These are phyloP conservation scores for Trametes cubensis DNA, from an alignment of 768 basidiomycete species.

Conservation along the genomic window DNA sequence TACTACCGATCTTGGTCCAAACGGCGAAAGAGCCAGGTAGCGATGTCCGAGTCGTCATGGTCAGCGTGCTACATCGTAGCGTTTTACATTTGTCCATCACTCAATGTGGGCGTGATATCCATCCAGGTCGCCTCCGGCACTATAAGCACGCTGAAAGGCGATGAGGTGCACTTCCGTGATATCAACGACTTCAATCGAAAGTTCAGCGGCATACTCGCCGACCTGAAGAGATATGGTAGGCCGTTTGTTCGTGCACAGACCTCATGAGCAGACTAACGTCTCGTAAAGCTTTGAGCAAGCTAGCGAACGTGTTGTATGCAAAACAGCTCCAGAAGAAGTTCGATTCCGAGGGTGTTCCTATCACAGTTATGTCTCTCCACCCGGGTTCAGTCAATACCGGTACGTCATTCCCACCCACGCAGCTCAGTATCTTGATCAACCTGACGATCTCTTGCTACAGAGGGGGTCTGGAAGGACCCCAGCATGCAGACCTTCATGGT, in stretches of 20 bases:
- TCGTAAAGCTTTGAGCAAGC: conserved; percentile 49
- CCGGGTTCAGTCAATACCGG: conserved; percentile 47
- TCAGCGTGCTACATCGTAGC: conserved; percentile 31
- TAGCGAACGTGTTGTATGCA: conserved; percentile 53
- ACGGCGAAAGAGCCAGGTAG: conserved; percentile 51
- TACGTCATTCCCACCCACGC: conserved; percentile 8
- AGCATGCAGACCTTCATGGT: conserved; percentile 2
- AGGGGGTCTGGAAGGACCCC: conserved; percentile 21
- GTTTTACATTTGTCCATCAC: neutral
- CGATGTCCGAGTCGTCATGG: conserved; percentile 65
- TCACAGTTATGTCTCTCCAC: conserved; percentile 45
- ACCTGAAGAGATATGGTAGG: conserved; percentile 28
- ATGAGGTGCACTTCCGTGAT: conserved; percentile 22
- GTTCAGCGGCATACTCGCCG: conserved; percentile 23
- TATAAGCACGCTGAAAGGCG: conserved; percentile 11
- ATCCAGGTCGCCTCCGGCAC: conserved; percentile 25
- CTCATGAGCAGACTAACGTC: neutral
- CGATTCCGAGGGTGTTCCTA: conserved; percentile 38
- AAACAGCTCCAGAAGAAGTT: conserved; percentile 53
- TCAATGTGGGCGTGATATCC: neutral
- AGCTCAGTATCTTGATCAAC: neutral
- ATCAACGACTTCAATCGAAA: conserved; percentile 34
- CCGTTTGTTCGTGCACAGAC: neutral
- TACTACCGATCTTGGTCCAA: conserved; percentile 53
- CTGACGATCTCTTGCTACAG: neutral